Evolutionary conservation across 306 rosid species (phyloP), one percentile per base, ranked within the genome.

Genomic region (Inga leiocalycina): DNA sequence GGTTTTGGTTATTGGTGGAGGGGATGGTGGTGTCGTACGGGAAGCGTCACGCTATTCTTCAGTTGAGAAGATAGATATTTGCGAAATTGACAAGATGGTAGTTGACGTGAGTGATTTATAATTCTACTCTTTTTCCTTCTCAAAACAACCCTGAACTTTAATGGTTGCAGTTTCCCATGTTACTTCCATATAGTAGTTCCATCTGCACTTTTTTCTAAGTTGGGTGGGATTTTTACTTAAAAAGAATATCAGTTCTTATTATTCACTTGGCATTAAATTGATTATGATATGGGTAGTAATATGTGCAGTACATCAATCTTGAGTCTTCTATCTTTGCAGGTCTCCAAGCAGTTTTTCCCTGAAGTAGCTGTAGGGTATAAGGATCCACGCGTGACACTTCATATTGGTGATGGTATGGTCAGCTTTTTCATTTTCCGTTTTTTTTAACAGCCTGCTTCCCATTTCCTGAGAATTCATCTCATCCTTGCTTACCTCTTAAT

Each of bases 1-100:
- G 99, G 97, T 96, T 87, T 85, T 96, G 91, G 98, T 96, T 87
- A 96, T 96, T 4, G 99, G 99, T 39, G 99, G 99, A 80, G 99
- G 99, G 79, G 99, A 96, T 85, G 99, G 99, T 82, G 99, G 99
- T 24, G 98, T 96, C 65, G 51, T 96, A 61, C 91, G 99, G 70
- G 99, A 96, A 92, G 93, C 94, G 62, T 82, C 99, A 76, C 97
- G 98, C 35, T 96, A 96, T 90, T 84, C 94, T 71, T 92, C 99
- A 46, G 85, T 96, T 76, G 98, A 90, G 89, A 88, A 88, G 89
- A 91, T 96, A 78, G 99, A 94, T 87, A 94, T 96, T 56, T 96
- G 99, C 66, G 99, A 96, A 91, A 96, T 96, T 81, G 99, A 96
- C 87, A 96, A 89, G 83, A 96, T 94, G 99, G 99, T 96, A 51